Evolutionary conservation across 345 rosid species (phyloP).

Genomic region (Crucihimalaya himalaica): DNA sequence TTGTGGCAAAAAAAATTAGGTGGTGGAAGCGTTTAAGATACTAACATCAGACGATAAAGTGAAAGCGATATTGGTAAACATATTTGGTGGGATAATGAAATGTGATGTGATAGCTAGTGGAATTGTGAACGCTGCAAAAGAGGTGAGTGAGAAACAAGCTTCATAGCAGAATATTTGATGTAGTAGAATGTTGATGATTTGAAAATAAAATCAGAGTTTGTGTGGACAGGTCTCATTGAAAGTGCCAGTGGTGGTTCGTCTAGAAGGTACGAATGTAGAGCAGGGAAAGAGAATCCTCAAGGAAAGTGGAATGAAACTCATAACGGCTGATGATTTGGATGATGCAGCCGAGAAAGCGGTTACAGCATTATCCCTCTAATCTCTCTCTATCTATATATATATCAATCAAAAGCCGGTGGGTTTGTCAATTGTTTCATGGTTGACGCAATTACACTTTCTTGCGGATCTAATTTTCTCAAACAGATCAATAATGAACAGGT

Average conservation of each 20-base stretch:
- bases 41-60: constrained; percentile 98
- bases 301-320: constrained; percentile 92
- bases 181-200: background rate
- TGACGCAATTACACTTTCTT: constrained; percentile 24
- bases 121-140: constrained; percentile 97
- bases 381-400: background rate
- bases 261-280: constrained; percentile 73
- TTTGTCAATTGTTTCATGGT: constrained; percentile 27
- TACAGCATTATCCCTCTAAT: constrained; percentile 51
- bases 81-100: constrained; percentile 98
- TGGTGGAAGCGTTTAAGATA: constrained; percentile 98
- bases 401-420: background rate
- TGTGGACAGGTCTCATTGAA: constrained; percentile 60
- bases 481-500: constrained; percentile 37
- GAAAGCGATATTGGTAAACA: constrained; percentile 96
- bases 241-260: constrained; percentile 89
- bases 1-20: constrained; percentile 42
- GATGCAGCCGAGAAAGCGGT: constrained; percentile 99
- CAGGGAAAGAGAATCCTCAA: constrained; percentile 93
- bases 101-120: constrained; percentile 99
- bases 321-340: constrained; percentile 94
- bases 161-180: background rate
- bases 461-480: constrained; percentile 18
- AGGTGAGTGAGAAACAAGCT: constrained; percentile 45
- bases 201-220: background rate